Evolutionary conservation across 2,329 filamentous ascomycete genomes (phyloP), one percentile per base, ranked within the genome.

Genomic region (Trichoderma lentiforme): DNA sequence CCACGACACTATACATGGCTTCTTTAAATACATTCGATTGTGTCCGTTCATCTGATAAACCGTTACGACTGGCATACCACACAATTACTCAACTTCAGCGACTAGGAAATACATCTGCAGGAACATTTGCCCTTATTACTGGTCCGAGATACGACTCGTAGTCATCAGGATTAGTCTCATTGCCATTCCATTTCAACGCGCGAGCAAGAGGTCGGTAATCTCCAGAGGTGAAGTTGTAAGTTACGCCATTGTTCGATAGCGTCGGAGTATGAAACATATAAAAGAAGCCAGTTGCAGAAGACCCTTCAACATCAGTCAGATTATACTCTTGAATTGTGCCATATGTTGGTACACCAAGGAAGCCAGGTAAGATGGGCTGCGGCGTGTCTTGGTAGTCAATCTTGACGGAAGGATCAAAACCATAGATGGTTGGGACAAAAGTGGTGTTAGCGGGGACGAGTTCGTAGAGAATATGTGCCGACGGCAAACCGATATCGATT

Each of bases 181-280:
- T 34, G 39, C 60, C 62, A 18, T 57, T 51, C 24, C 53, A 71
- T 6, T n/a, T 60, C 32, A 64, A 15, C 6, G 53, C 60, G 2
- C 69, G 69, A n/a, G 65, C 9, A 18, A 71, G 69, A 18, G 47
- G 61, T 30, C 69, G 69, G 8, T 64, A 65, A 28, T 64, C 69
- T 4, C 69, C 69, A 26, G 69, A 58, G 21, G 36, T n/a, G n/a
- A 71, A 34, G 51, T 57, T 51, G 26, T 26, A 36, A 9, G 47
- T 24, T 8, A 32, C 30, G 18, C 58, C 21, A 34, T 71, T 61
- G 30, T 60, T 58, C 47, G n/a, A 65, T 36, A 71, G 30, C 6
- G 51, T 60, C 6, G 69, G 69, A 39, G 12, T 18, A 3, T 28
- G 8, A 3, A 64, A 18, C 11, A 26, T 39, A 26, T 9, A 53